phyloP scores from a whole-genome alignment of 495 filamentous ascomycete species.

The Penicillium atrosanguineum region DNA sequence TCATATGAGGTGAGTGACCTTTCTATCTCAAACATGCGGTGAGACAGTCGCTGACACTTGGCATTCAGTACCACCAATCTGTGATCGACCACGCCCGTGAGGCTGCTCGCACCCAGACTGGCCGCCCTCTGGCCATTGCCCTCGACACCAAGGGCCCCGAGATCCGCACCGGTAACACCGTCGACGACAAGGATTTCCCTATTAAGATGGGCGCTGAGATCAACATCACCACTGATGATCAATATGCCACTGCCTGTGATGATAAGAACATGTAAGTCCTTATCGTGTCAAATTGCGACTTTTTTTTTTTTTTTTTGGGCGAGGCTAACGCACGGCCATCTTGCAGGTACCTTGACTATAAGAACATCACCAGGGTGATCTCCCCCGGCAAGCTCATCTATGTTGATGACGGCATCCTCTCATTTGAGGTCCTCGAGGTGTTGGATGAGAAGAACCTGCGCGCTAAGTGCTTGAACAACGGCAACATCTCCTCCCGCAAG shows the following conservation, averaged over 20 bases:
- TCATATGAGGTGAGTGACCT: slow-evolving; percentile 68
- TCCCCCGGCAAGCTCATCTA: slow-evolving; percentile 90
- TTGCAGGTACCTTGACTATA: slow-evolving; percentile 93
- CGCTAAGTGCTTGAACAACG: slow-evolving; percentile 87
- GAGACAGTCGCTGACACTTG: slow-evolving; percentile 12
- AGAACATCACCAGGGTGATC: slow-evolving; percentile 99
- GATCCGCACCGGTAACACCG: slow-evolving; percentile 95
- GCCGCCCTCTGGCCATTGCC: slow-evolving; percentile 92
- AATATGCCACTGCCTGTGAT: slow-evolving; percentile 79
- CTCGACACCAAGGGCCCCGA: slow-evolving; percentile 99
- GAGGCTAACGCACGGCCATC: slow-evolving; percentile 13
- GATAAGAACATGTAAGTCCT: slow-evolving; percentile 84
- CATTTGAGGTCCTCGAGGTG: slow-evolving; percentile 87
- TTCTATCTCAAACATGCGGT: neutral
- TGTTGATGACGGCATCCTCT: slow-evolving; percentile 96
- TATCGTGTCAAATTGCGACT: neutral
- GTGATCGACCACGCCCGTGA: slow-evolving; percentile 92
- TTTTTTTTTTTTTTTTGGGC: neutral
- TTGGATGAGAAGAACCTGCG: slow-evolving; percentile 84
- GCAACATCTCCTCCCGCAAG: slow-evolving; percentile 96
- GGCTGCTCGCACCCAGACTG: slow-evolving; percentile 70
- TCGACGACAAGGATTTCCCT: slow-evolving; percentile 78
- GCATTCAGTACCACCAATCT: slow-evolving; percentile 74
- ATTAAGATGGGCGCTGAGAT: slow-evolving; percentile 78
- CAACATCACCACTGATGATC: slow-evolving; percentile 97